phyloP scores from a whole-genome alignment of 306 rosid genomes.

The Gillenia trifoliata region DNA sequence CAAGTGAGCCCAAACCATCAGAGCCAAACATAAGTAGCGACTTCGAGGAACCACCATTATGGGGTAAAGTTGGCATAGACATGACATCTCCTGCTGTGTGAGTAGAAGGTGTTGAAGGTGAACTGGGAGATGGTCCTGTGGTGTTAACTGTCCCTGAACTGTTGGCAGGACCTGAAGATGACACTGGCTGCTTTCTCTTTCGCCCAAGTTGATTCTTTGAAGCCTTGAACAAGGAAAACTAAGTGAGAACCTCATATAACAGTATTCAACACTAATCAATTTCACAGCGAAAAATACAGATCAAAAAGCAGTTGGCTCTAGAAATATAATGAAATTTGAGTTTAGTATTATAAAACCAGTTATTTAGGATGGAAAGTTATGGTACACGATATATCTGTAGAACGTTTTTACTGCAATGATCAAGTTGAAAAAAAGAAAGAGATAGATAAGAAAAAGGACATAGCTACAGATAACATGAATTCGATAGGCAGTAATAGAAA shows the following conservation, averaged over 20 bases:
- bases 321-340: neutral
- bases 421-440: neutral
- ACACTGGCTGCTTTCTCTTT: conserved; percentile 52
- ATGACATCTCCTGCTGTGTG: conserved; percentile 52
- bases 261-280: neutral
- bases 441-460: neutral
- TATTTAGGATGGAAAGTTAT: neutral
- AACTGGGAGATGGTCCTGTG: conserved; percentile 48
- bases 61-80: conserved; percentile 42
- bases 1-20: conserved; percentile 47
- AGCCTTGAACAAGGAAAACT: conserved; percentile 32
- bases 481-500: conserved; percentile 5
- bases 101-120: conserved; percentile 57
- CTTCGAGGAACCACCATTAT: conserved; percentile 47
- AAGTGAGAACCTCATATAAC: conserved; percentile 17
- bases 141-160: conserved; percentile 67
- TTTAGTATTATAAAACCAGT: neutral
- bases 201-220: conserved; percentile 41
- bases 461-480: conserved; percentile 1
- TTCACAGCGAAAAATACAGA: neutral
- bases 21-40: conserved; percentile 43
- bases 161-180: conserved; percentile 57
- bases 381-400: neutral
- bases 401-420: neutral
- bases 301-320: neutral